These are phyloP conservation scores for Kickxella alabastrina DNA, from an alignment of 192 early-diverging fungal species.

Conservation along the genomic window DNA sequence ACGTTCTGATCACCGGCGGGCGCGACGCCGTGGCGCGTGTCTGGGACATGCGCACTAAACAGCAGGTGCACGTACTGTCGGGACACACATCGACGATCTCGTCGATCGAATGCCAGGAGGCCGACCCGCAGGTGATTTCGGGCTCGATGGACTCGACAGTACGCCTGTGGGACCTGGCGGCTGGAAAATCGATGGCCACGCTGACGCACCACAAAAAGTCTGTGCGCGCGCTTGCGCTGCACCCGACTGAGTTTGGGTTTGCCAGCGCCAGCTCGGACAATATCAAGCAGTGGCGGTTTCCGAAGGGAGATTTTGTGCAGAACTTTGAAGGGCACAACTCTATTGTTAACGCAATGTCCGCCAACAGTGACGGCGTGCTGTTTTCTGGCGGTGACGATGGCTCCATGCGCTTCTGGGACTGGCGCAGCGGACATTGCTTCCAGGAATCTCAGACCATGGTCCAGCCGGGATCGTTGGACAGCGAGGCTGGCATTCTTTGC, in stretches of 20 bases:
- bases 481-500: constrained; percentile 93
- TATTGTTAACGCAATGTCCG: constrained; percentile 86
- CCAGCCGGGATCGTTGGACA: constrained; percentile 94
- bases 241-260: constrained; percentile 93
- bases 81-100: constrained; percentile 87
- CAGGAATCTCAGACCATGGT: constrained; percentile 81
- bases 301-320: constrained; percentile 91
- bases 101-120: constrained; percentile 86
- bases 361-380: constrained; percentile 90
- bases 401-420: constrained; percentile 96
- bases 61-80: constrained; percentile 79
- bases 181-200: constrained; percentile 88
- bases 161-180: constrained; percentile 93
- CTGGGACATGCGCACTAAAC: constrained; percentile 99
- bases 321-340: constrained; percentile 83
- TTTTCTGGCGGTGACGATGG: constrained; percentile 97
- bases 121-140: constrained; percentile 95
- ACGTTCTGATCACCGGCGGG: constrained; percentile 92
- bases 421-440: constrained; percentile 93
- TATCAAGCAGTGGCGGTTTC: constrained; percentile 97
- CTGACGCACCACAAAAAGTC: constrained; percentile 99
- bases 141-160: constrained; percentile 92
- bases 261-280: constrained; percentile 83
- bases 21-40: constrained; percentile 93
- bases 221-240: constrained; percentile 86